A percentile compares a stretch with the other conserved stretches of the same genome.
phyloP scores from a whole-genome alignment of 208 protist species.

The Zelonia costaricensis region DNA sequence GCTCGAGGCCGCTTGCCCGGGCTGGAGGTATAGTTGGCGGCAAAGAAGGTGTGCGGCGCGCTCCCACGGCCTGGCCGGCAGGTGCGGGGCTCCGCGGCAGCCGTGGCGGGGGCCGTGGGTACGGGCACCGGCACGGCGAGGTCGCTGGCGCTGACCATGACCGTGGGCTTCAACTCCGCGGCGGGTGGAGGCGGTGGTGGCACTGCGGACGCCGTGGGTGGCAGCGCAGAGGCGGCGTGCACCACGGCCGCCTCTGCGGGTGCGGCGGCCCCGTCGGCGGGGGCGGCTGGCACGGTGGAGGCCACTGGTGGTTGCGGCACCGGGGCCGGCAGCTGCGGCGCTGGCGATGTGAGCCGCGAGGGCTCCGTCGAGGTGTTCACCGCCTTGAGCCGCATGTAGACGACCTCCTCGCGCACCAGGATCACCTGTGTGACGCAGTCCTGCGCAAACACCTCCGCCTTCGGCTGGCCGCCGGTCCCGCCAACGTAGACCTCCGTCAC shows the following conservation, averaged over 20 bases:
- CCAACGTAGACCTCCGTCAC: conserved; percentile 80
- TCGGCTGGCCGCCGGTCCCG: conserved; percentile 37
- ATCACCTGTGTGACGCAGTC: conserved; percentile 73
- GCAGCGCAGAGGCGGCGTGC: too few relatives aligned
- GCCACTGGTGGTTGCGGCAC: too few relatives aligned
- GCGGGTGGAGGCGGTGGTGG: too few relatives aligned
- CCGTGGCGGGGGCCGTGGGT: too few relatives aligned
- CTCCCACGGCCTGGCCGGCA: conserved; percentile 48
- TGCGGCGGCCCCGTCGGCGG: too few relatives aligned
- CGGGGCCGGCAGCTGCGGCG: neutral
- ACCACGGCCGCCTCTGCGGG: too few relatives aligned
- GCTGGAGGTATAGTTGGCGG: conserved; percentile 65
- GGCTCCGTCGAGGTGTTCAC: conserved; percentile 5
- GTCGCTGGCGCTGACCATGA: too few relatives aligned
- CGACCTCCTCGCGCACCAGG: conserved; percentile 64
- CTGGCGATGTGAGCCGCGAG: conserved; percentile 6
- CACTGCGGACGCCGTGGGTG: too few relatives aligned
- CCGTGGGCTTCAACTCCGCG: too few relatives aligned
- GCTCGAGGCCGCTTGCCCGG: conserved; percentile 54
- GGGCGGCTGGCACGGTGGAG: too few relatives aligned
- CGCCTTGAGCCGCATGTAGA: conserved; percentile 64
- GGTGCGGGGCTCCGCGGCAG: neutral
- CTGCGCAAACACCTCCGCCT: conserved; percentile 74
- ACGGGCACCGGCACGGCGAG: too few relatives aligned
- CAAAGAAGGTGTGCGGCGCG: conserved; percentile 57